Evolutionary conservation across 129 eudicot species (phyloP).

Genomic region (Artemisia annua): DNA sequence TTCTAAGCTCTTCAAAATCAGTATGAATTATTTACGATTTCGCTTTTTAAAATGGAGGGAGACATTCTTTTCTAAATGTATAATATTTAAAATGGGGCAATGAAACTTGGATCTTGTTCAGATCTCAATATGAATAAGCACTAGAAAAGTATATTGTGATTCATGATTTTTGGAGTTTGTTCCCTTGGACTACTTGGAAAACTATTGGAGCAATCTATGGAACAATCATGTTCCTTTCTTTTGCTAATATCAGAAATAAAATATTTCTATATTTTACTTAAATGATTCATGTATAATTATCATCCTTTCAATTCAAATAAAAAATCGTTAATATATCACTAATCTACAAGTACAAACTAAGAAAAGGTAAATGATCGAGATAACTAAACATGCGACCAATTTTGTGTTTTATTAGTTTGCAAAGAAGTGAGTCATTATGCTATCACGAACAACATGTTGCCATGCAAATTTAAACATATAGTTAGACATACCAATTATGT

Average conservation of each 20-base stretch:
- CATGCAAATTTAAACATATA: too few relatives aligned
- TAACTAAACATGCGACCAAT: too few relatives aligned
- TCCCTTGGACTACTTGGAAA: constrained; percentile 24
- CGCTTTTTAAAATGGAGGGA: not conserved
- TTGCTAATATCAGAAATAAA: not conserved
- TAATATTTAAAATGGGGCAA: constrained; percentile 27
- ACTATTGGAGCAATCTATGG: constrained; percentile 16
- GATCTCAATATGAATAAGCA: constrained; percentile 26
- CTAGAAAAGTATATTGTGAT: not conserved
- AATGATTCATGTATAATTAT: too few relatives aligned
- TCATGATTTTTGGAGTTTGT: constrained; percentile 27
- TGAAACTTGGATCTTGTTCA: constrained; percentile 40
- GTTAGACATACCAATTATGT: too few relatives aligned
- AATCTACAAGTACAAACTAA: too few relatives aligned
- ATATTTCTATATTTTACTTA: not conserved
- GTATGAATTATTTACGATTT: not conserved
- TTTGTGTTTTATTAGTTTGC: too few relatives aligned
- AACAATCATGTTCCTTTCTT: constrained; percentile 22
- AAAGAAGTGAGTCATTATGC: too few relatives aligned
- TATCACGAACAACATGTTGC: too few relatives aligned
- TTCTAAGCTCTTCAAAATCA: not conserved
- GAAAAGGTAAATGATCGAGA: too few relatives aligned
- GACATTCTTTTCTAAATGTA: not conserved
- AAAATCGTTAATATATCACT: too few relatives aligned
- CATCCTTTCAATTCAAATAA: too few relatives aligned